Base-by-base conservation (phyloP, 371 early-diverging fungal genomes). In the Saksenaea vasiformis region DNA sequence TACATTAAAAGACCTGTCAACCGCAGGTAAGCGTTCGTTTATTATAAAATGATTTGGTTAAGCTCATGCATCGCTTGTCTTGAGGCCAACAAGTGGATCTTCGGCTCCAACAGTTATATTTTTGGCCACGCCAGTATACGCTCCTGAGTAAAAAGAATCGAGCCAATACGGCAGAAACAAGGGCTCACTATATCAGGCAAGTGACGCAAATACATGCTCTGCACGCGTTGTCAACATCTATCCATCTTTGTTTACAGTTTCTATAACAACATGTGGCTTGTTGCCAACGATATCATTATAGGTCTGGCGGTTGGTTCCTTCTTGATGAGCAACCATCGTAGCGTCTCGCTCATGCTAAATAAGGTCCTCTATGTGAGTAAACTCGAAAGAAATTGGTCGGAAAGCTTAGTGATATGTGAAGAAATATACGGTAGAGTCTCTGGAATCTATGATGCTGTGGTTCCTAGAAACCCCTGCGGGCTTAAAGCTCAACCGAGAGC, bases 211-310 rank as follows among this genome's bases (percentile, higher is more conserved):
- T 57, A 22, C 17, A 17, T 57, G 31, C 5, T 17, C 2, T n/a
- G 43, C 27, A 9, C 9, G 26, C 13, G 8, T 19, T 28, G 26
- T 8, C 36, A 28, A 17, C 9, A 15, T 56, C 9, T 31, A 14
- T 17, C 27, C 15, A 5, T 31, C 22, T 51, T 53, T 37, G 24
- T 59, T 57, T 14, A 9, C 54, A 93, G 94, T 57, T 95, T 97
- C 69, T 95, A 94, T 78, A 96, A 97, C 74, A 92, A 92, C 58
- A 89, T 94, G 76, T 98, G 97, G 95, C 87, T 95, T n/a, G 88
- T 94, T 9, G 92, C 92, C 0, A 93, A 96, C 63, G 98, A 97
- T 74, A 86, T 96, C 11, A 90, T 94, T 55, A 85, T 98, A 58
- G 98, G 98, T 0, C 69, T 94, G 0, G 88, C 94, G 0, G 69